phyloP scores from a whole-genome alignment of 2,329 filamentous ascomycete genomes.

The Leptographium lundbergii region DNA sequence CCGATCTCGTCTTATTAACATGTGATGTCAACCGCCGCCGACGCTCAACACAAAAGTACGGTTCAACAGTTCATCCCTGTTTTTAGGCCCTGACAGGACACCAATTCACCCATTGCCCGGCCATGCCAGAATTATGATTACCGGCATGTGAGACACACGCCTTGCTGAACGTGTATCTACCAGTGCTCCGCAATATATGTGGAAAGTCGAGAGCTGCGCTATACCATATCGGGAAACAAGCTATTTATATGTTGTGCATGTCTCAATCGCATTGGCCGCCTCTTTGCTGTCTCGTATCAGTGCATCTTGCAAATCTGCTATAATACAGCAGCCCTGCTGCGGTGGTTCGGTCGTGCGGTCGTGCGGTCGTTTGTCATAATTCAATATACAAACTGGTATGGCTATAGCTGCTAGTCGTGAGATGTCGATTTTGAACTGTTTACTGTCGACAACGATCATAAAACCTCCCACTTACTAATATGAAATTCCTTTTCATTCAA shows the following conservation, averaged over 20 bases:
- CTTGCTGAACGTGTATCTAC: not conserved
- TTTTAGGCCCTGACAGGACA: not conserved
- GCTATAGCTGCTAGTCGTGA: not conserved
- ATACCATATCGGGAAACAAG: not conserved
- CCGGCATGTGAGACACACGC: not conserved
- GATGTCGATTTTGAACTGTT: too few species aligned
- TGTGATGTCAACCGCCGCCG: not conserved
- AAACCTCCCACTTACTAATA: not conserved
- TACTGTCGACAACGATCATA: not conserved
- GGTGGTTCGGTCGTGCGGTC: too few species aligned
- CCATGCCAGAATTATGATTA: not conserved
- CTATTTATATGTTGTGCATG: not conserved
- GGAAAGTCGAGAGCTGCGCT: not conserved
- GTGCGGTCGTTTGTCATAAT: too few species aligned
- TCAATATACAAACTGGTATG: too few species aligned
- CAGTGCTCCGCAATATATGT: not conserved
- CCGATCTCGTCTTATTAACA: not conserved
- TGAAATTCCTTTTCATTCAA: not conserved
- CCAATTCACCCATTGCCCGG: not conserved
- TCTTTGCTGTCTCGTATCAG: too few species aligned
- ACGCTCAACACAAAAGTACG: not conserved
- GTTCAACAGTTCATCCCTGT: not conserved
- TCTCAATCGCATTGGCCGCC: too few species aligned
- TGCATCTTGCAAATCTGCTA: too few species aligned
- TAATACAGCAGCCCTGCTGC: too few species aligned